Base-by-base conservation (phyloP, 257 asterid genomes). In the Przewalskia tangutica region DNA sequence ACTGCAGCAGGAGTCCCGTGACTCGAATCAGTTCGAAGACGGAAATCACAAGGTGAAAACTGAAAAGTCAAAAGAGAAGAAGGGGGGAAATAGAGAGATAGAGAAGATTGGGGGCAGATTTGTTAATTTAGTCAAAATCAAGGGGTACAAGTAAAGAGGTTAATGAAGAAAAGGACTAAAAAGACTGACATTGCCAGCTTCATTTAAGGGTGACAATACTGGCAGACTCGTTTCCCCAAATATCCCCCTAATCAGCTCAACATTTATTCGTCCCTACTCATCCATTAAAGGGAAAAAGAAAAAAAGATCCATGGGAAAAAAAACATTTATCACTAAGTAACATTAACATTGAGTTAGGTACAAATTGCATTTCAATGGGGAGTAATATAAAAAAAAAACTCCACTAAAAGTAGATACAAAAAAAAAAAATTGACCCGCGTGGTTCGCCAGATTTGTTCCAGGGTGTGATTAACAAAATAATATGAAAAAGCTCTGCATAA, bases 141-240 rank as follows among this genome's bases (percentile, higher is more conserved):
- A 48, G 79, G 60, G 48, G 18, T 40, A 0, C 9, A 68, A 68
- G 32, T 48, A 1, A 68, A 68, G 55, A 70, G 77, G 55, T 70
- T 7, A 58, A 38, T 40, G 71, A 79, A 42, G 54, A 27, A 59
- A 79, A 46, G 53, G 3, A 16, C 13, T 12, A 4, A 59, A 58
- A 79, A 8, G 27, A 40, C 82, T 59, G 82, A 59, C 82, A 40
- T 42, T 79, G 82, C 82, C 82, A 79, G 73, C 82, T 79, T 59
- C 73, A 79, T 79, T 40, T 63, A 79, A 8, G 82, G 55, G 68
- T 73, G 79, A 60, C 59, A 79, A 58, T 8, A 59, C 70, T 59
- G 73, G 2, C 40, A 59, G 73, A 42, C 73, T 42, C 14, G 44
- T 0, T n/a, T 79, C 7, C 17, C 82, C 23, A 59, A 56, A 60